Base-by-base conservation (phyloP, 257 asterid species). In the Euphrasia confusa region DNA sequence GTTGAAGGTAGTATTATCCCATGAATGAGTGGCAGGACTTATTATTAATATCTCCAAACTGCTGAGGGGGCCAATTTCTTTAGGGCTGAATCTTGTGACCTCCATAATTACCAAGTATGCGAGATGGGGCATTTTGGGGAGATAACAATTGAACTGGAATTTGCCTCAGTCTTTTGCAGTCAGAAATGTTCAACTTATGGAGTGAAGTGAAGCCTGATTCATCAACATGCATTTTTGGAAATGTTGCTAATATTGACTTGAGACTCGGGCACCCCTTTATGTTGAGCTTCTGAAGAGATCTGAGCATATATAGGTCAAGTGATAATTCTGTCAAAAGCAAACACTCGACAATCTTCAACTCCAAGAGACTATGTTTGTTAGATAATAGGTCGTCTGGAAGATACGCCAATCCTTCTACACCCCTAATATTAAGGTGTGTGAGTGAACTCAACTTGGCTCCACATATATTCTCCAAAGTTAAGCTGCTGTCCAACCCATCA, bases 361-460 rank as follows among this genome's bases (percentile, higher is more conserved):
- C 2, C 14, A 11, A 6, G 21, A 56, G 44, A 55, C n/a, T 55
- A 26, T 12, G 61, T 26, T 55, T 55, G 42, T 55, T 55, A 4
- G 3, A 4, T 15, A 56, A 56, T 55, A 55, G 12, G 11, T 1
- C 18, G 6, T 56, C 21, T 27, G 44, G 61, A 4, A 56, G 61
- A 56, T 42, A 56, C 14, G 1, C 42, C 61, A 56, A 27, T 56
- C 44, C 61, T 3, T 27, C 44, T 30, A 56, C 30, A 21, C 24
- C 44, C 21, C 10, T 11, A 11, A 56, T 56, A 0, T 0, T 1
- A 18, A 55, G 60, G 2, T 26, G 2, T 28, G 40, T 55, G 32
- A 69, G 74, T 17, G 70, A 52, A 26, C 47, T 54, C 6, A 56
- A 42, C 14, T 67, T 66, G 45, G 42, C 14, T 5, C 72, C 49